Conservation (phyloP, 2,329 filamentous ascomycete genomes). For the Venturia pyrina region DNA sequence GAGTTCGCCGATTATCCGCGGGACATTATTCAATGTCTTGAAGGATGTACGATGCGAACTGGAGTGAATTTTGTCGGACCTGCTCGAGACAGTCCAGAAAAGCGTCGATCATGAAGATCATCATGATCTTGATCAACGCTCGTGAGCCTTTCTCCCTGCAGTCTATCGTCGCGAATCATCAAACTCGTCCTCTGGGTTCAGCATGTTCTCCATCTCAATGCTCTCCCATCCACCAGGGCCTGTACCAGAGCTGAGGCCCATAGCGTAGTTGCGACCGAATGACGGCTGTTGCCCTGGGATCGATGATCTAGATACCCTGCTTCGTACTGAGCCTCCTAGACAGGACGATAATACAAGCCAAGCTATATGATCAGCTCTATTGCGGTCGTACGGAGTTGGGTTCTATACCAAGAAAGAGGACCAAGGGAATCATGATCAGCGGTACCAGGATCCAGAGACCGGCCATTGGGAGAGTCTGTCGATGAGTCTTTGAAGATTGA, state of each 20-base stretch:
- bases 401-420: background rate
- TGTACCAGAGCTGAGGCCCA: constrained; percentile 43
- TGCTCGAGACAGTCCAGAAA: background rate
- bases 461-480: background rate
- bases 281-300: constrained; percentile 19
- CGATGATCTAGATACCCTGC: background rate
- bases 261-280: constrained; percentile 47
- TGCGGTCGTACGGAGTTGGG: background rate
- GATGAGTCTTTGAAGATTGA: background rate
- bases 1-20: too few relatives aligned
- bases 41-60: too few relatives aligned
- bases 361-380: background rate
- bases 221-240: constrained; percentile 48
- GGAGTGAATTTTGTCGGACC: too few relatives aligned
- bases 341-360: background rate
- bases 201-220: constrained; percentile 53
- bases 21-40: too few relatives aligned
- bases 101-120: background rate
- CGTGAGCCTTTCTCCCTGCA: background rate
- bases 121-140: background rate
- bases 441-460: background rate
- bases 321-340: background rate
- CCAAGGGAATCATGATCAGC: background rate
- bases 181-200: constrained; percentile 19
- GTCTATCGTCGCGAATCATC: background rate